Percentiles rank a stretch among this genome's conserved stretches.
phyloP scores from a whole-genome alignment of 805 yeast species.

The Candida maesae region DNA sequence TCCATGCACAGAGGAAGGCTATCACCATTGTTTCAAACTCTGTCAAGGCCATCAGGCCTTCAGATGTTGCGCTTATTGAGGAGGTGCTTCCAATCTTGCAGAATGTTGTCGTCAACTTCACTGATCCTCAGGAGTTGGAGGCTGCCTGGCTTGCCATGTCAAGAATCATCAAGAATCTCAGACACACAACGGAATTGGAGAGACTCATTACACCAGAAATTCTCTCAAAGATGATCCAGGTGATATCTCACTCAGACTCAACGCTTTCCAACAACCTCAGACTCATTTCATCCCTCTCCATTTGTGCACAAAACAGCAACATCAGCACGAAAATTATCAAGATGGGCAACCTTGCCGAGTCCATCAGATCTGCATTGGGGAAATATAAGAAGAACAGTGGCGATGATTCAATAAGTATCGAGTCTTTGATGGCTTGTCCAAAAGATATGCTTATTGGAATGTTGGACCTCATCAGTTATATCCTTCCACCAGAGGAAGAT shows the following conservation, averaged over 20 bases:
- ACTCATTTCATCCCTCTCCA: conserved; percentile 40
- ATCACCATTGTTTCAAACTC: conserved; percentile 68
- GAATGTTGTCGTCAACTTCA: conserved; percentile 45
- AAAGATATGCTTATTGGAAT: conserved; percentile 57
- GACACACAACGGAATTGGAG: conserved; percentile 42
- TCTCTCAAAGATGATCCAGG: conserved; percentile 30
- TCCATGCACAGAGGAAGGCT: conserved; percentile 84
- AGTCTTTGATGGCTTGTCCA: conserved; percentile 70
- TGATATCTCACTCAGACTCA: conserved; percentile 30
- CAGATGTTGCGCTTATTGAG: conserved; percentile 45
- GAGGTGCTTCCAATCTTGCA: conserved; percentile 59
- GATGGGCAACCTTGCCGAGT: conserved; percentile 45
- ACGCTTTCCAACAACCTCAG: conserved; percentile 29
- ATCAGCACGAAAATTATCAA: conserved; percentile 43
- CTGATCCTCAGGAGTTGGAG: conserved; percentile 60
- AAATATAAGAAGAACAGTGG: conserved; percentile 40
- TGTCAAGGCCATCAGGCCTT: conserved; percentile 43
- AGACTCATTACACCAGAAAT: conserved; percentile 36
- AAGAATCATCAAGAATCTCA: conserved; percentile 49
- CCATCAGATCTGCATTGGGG: conserved; percentile 46
- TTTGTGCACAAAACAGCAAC: conserved; percentile 36
- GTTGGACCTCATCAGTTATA: conserved; percentile 49
- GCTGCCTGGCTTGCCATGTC: conserved; percentile 64
- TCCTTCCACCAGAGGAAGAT: conserved; percentile 47
- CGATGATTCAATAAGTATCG: conserved; percentile 45